Evolutionary conservation across 2,329 filamentous ascomycete species (phyloP), one percentile per base, ranked within the genome.

Genomic region (Fusarium camptoceras): DNA sequence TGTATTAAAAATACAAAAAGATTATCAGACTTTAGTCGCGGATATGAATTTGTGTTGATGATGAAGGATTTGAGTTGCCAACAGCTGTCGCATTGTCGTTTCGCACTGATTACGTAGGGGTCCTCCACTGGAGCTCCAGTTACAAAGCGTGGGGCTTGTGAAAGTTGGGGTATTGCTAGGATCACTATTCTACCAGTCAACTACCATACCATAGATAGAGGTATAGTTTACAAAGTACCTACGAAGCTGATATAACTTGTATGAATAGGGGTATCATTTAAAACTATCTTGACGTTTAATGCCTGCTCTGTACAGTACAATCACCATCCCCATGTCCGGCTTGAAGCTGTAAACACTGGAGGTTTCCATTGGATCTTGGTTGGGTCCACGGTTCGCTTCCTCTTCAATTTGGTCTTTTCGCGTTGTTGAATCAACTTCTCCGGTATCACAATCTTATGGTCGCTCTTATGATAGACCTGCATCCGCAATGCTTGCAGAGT

Each of bases 261-360:
- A 20, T 18, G 46, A 30, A 63, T 34, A 47, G 6, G 71, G 72
- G 72, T 74, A 74, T 74, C 72, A 66, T 71, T 64, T 44, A 51
- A 51, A 72, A 43, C 37, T 60, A 72, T 59, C 24, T 50, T 44
- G 16, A 53, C 46, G 22, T 49, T 27, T 9, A 44, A 63, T 48
- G 37, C 60, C 63, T 59, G 43, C 39, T 55, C 22, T 20, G 41
- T 24, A 24, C 20, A 15, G 34, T 28, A 68, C 24, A 55, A 51
- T 75, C 83, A 98, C 95, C 95, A 98, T 66, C 94, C 97, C 96
- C 96, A 98, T 15, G 95, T 98, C 74, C 95, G 87, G 73, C 89
- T 93, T 16, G 92, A 93, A 2, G 95, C 94, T 27, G 92, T 94
- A 77, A 98, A 98, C 0, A 98, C 92, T 0, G 96, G 96, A 14